A percentile compares a stretch with the other conserved stretches of the same genome.
phyloP scores from a whole-genome alignment of 2,329 filamentous ascomycete genomes.

The Botrytis fabae region DNA sequence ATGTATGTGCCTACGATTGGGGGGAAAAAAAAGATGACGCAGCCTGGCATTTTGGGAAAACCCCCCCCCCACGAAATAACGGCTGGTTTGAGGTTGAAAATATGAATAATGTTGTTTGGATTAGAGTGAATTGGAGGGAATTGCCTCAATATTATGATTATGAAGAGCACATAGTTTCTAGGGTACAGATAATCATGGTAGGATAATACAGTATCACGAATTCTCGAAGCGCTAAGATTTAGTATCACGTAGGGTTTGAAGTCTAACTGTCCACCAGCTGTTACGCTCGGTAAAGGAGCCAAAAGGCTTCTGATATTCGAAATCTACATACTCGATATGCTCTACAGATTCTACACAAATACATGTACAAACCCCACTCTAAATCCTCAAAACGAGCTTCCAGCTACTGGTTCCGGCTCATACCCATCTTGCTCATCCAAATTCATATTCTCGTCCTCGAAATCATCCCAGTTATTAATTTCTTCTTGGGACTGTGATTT shows the following conservation, averaged over 20 bases:
- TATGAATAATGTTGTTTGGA: neutral
- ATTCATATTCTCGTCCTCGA: neutral
- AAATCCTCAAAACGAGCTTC: neutral
- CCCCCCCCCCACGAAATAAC: too few species aligned
- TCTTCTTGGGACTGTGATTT: neutral
- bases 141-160: neutral
- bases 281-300: neutral
- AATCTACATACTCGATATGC: slow-evolving; percentile 4
- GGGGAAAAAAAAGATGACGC: neutral
- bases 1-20: neutral
- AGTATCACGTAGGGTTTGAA: neutral
- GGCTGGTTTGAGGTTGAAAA: neutral
- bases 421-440: neutral
- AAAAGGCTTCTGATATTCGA: neutral
- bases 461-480: neutral
- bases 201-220: neutral
- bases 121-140: too few species aligned
- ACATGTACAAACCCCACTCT: neutral
- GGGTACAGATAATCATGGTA: too few species aligned
- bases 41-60: too few species aligned
- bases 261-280: neutral
- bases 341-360: neutral
- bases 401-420: neutral
- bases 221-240: neutral
- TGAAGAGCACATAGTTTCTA: neutral